Evolutionary conservation across 2,329 filamentous ascomycete genomes (phyloP), one percentile per base, ranked within the genome.

Genomic region (Epichloe baconii): DNA sequence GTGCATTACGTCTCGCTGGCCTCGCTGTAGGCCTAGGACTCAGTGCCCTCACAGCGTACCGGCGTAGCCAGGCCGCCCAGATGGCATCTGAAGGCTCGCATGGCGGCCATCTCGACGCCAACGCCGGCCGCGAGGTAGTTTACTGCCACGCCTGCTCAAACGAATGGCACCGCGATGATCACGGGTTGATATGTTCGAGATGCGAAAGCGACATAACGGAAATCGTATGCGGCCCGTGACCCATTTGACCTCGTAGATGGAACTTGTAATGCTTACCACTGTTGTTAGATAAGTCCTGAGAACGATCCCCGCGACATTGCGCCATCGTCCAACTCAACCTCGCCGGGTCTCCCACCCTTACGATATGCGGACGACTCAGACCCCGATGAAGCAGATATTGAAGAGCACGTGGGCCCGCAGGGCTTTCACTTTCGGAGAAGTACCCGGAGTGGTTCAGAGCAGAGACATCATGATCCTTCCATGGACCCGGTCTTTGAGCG

Each of bases 191-290:
- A 15, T 98, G 93, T 63, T 88, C 89, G 15, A 67, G 71, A n/a
- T 98, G 93, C 64, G 64, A 75, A 4, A 81, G 82, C 38, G 88
- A 95, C 19, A 83, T 88, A 57, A 88, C 82, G 15, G 90, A 98
- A 70, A 88, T 97, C 59, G 90, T 95, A 73, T 62, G 84, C 74
- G 37, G 10, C 26, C 5, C 4, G n/a, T 11, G 7, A 35, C 34
- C 15, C 26, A 34, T 3, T 11, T n/a, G 14, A n/a, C 2, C 17
- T 35, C 1, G 3, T 36, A n/a, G 37, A 41, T 17, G 19, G 34
- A 10, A 17, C n/a, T 47, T 31, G 15, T 41, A 4, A 12, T 43
- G 40, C 60, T 62, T 37, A 61, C 52, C 34, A 15, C 15, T 10
- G 19, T n/a, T n/a, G 53, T 11, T 37, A 82, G 78, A 64, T 82